Base-by-base conservation (phyloP, 345 rosid species). In the Euclidium syriacum region DNA sequence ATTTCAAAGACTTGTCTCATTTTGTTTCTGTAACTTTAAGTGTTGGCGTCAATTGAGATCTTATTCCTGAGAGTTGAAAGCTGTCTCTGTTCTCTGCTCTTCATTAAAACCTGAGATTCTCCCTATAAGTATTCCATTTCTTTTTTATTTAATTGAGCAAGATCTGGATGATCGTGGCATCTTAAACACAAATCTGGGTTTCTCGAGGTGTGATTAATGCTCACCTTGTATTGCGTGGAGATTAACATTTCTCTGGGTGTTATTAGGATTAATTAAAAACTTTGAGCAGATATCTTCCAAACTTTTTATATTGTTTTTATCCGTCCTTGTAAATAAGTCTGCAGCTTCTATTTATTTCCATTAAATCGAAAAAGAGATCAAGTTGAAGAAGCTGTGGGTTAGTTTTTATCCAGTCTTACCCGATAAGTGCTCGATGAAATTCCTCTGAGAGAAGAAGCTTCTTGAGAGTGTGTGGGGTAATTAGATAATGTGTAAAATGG, bases 401-500 rank as follows among this genome's bases (percentile, higher is more conserved):
- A 32, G 14, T 6, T 38, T 62, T 23, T n/a, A n/a, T 14, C 30
- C 29, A 29, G 52, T 40, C 29, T 23, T 25, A 48, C 40, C 58
- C 22, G 10, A 1, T 10, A 62, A 62, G 52, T 54, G 69, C 47
- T 70, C 50, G 74, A 46, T 46, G 58, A 54, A 62, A 46, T 54
- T 63, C 36, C 74, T 53, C 51, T 70, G 52, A 70, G 64, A 19
- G 52, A n/a, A n/a, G n/a, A n/a, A 29, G 33, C 1, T 29, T 29
- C 8, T 29, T 19, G 63, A 23, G 68, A 40, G 68, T 63, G 64
- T 47, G 53, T 16, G 4, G 19, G 1, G 46, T 55, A 12, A 20
- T 15, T 14, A 43, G 22, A 62, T n/a, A 73, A 77, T 82, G 85
- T 76, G 78, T 58, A 77, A 72, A 66, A 65, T 56, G 60, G 81